These are phyloP conservation scores for Capronia americana DNA, from an alignment of 2,329 filamentous ascomycete genomes.

Conservation along the genomic window DNA sequence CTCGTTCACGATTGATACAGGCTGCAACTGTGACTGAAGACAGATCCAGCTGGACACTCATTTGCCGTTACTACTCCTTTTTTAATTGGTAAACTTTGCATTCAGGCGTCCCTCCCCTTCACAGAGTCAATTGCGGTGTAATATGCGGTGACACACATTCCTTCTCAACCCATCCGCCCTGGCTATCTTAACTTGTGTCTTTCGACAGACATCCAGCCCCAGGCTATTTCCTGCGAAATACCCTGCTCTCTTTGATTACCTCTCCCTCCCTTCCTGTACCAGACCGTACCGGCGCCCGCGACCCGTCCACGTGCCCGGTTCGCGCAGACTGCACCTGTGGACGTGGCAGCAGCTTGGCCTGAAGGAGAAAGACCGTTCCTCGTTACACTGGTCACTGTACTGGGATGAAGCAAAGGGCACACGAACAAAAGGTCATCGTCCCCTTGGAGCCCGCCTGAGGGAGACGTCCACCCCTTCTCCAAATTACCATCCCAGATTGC, in stretches of 20 bases:
- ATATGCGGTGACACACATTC: conserved; percentile 12
- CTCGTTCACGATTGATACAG: not conserved
- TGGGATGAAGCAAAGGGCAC: conserved; percentile 18
- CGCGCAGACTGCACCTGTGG: not conserved
- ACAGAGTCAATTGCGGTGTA: not conserved
- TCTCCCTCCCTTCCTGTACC: not conserved
- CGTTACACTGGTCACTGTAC: not conserved
- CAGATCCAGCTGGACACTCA: not conserved
- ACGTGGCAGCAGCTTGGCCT: not conserved
- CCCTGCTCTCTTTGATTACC: not conserved
- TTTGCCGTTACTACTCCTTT: not conserved
- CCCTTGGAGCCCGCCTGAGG: conserved; percentile 16
- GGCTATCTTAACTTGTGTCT: conserved; percentile 24
- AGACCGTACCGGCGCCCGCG: not conserved
- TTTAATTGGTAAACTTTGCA: not conserved
- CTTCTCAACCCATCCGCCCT: conserved; percentile 21
- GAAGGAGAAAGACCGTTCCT: not conserved
- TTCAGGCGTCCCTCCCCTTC: not conserved
- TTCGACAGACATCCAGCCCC: conserved; percentile 17
- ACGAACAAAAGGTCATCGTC: conserved; percentile 9
- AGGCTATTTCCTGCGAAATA: not conserved
- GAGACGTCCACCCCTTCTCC: not conserved
- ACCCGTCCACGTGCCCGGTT: not conserved
- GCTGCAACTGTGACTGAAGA: not conserved
- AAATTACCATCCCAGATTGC: not conserved